Base-by-base conservation (phyloP, 2,329 filamentous ascomycete genomes). In the Ophiostoma quercus region DNA sequence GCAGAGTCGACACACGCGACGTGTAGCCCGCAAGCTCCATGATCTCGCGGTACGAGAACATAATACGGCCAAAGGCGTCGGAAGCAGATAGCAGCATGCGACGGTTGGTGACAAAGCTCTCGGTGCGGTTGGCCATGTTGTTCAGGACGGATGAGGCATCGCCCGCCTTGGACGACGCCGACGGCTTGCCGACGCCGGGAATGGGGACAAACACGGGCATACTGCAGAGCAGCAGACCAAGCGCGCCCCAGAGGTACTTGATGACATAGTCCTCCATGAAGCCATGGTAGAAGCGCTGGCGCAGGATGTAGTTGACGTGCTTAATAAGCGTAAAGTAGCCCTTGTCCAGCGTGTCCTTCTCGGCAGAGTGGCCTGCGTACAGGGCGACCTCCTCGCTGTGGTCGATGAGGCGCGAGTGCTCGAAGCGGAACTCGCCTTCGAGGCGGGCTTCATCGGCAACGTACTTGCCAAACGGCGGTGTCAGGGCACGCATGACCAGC, bases 261-360 rank as follows among this genome's bases (percentile, higher is more conserved):
- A 99, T 97, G 71, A 98, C 92, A 79, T 97, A 99, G 79, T 99
- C 95, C 78, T 99, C 95, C 94, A 98, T 97, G 76, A 99, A 90
- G n/a, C 94, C 94, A 78, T 99, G 94, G 79, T 98, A 98, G 78
- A 99, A 91, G 67, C 95, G 88, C 72, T 92, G 85, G 54, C 94
- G 87, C 72, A 99, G 81, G 74, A 98, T 97, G 76, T 96, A 90
- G 79, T 99, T 99, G 77, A 99, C 94, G 80, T 99, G 95, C 81
- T 97, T 98, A 82, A 99, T 99, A 51, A 99, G 84, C 1, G 95
- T 99, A 77, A 99, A 99, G 80, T 99, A 99, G 19, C 95, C 94
- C 81, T 98, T 98, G 80, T 99, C 95, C 68, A 99, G 84, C 0
- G 91, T 96, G 78, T 98, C 92, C 79, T 98, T 98, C 79, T 99